phyloP scores from a whole-genome alignment of 148 eudicot species.

The Nyssa sinensis region DNA sequence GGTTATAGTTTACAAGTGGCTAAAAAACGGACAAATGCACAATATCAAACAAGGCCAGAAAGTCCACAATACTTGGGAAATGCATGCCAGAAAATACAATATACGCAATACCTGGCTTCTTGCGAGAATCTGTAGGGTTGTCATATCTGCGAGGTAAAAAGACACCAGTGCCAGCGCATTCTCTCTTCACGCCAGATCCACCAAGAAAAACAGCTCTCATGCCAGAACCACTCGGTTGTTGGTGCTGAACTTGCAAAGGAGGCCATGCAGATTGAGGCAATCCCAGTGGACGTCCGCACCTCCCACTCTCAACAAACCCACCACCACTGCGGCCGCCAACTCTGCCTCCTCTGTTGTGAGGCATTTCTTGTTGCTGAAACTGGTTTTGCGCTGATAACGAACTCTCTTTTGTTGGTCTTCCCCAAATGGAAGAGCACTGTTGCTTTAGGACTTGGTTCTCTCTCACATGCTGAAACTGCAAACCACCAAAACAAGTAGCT shows the following conservation, averaged over 20 bases:
- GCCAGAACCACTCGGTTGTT: slow-evolving; percentile 11
- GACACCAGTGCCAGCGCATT: slow-evolving; percentile 77
- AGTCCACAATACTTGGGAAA: neutral
- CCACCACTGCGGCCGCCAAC: neutral
- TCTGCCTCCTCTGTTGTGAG: slow-evolving; percentile 2
- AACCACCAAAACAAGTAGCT: neutral
- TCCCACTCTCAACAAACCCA: neutral
- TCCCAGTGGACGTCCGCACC: neutral
- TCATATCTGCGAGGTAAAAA: slow-evolving; percentile 59
- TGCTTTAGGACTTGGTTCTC: slow-evolving; percentile 21
- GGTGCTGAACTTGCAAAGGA: slow-evolving; percentile 19
- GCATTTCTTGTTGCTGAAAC: slow-evolving; percentile 11
- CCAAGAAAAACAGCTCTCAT: slow-evolving; percentile 22
- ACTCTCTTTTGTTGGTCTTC: slow-evolving; percentile 19
- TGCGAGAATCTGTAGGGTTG: slow-evolving; percentile 35
- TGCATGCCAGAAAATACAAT: neutral
- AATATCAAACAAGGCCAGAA: neutral
- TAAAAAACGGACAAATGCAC: neutral
- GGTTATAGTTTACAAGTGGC: neutral
- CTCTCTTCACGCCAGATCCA: slow-evolving; percentile 35
- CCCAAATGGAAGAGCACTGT: slow-evolving; percentile 21
- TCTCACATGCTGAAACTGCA: slow-evolving; percentile 25
- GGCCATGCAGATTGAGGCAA: slow-evolving; percentile 52
- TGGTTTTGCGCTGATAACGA: slow-evolving; percentile 24
- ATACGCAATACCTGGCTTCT: slow-evolving; percentile 44